Evolutionary conservation across 2,329 filamentous ascomycete species (phyloP).

Genomic region (Didymosphaeria variabile): DNA sequence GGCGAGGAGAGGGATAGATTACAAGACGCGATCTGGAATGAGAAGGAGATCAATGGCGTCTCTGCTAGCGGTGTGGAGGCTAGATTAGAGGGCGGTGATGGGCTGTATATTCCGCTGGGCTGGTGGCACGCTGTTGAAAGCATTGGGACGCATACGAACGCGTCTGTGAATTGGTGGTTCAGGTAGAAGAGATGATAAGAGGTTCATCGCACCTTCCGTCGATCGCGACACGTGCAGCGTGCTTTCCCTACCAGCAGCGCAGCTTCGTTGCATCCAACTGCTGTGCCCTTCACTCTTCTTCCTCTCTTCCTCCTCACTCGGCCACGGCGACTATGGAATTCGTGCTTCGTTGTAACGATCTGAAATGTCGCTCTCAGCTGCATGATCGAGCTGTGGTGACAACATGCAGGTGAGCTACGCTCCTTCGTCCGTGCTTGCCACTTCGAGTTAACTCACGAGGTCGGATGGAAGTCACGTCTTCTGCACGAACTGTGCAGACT

Average conservation of each 20-base stretch:
- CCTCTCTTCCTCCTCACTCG: background rate
- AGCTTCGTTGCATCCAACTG: background rate
- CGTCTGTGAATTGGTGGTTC: slow-evolving; percentile 83
- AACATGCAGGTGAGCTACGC: slow-evolving; percentile 75
- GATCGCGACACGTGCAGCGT: background rate
- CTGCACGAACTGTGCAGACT: slow-evolving; percentile 77
- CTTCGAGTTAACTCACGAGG: slow-evolving; percentile 49
- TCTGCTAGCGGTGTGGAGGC: slow-evolving; percentile 43
- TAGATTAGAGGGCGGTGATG: slow-evolving; percentile 70
- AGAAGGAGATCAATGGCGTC: slow-evolving; percentile 21
- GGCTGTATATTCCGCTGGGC: slow-evolving; percentile 79
- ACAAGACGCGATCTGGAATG: slow-evolving; percentile 75
- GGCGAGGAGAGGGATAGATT: slow-evolving; percentile 74
- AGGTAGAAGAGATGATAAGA: slow-evolving; percentile 56
- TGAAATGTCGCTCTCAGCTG: slow-evolving; percentile 77
- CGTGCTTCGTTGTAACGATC: slow-evolving; percentile 78
- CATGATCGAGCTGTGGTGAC: slow-evolving; percentile 81
- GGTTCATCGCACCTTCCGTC: slow-evolving; percentile 1
- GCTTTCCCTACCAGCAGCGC: background rate
- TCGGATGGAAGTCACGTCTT: slow-evolving; percentile 77
- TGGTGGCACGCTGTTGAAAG: slow-evolving; percentile 90
- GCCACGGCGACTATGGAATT: slow-evolving; percentile 69
- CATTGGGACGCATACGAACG: slow-evolving; percentile 64
- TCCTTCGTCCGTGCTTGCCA: slow-evolving; percentile 19
- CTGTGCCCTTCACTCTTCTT: background rate